These are phyloP conservation scores for Cerioporus squamosus DNA, from an alignment of 1,284 basidiomycete genomes.

Conservation along the genomic window DNA sequence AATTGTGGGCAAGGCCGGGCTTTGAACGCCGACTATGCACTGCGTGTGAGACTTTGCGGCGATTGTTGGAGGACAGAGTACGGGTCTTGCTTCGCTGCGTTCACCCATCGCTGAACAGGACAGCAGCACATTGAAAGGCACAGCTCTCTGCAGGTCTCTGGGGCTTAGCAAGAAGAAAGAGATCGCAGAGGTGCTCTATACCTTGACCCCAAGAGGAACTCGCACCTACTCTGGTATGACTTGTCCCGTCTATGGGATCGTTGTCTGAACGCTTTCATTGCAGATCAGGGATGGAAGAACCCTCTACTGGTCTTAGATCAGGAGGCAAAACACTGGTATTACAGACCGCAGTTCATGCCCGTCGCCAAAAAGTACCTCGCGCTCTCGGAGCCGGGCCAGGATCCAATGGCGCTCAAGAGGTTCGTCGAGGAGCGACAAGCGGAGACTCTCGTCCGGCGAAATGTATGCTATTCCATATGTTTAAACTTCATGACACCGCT, in stretches of 20 bases:
- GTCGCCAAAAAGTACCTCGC: background rate
- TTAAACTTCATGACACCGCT: no score
- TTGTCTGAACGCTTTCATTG: no score
- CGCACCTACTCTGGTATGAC: no score
- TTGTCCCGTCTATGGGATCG: no score
- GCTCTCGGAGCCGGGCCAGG: background rate
- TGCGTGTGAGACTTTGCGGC: background rate
- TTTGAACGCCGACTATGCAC: background rate
- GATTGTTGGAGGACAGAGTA: slow-evolving; percentile 1
- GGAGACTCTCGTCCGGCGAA: background rate
- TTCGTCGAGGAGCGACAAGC: slow-evolving; percentile 8
- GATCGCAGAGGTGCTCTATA: no score
- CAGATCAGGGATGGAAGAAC: no score
- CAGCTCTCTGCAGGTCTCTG: no score
- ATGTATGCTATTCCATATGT: background rate
- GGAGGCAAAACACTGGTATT: background rate
- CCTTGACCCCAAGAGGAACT: no score
- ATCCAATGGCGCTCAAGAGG: background rate
- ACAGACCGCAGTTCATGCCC: slow-evolving; percentile 2
- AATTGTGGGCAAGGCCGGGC: background rate
- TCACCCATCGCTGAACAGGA: no score
- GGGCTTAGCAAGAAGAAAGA: no score
- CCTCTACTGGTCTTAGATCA: background rate
- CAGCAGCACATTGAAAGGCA: no score
- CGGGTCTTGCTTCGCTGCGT: no score